phyloP scores from a whole-genome alignment of 768 basidiomycete species.

The Cystofilobasidium ferigula region DNA sequence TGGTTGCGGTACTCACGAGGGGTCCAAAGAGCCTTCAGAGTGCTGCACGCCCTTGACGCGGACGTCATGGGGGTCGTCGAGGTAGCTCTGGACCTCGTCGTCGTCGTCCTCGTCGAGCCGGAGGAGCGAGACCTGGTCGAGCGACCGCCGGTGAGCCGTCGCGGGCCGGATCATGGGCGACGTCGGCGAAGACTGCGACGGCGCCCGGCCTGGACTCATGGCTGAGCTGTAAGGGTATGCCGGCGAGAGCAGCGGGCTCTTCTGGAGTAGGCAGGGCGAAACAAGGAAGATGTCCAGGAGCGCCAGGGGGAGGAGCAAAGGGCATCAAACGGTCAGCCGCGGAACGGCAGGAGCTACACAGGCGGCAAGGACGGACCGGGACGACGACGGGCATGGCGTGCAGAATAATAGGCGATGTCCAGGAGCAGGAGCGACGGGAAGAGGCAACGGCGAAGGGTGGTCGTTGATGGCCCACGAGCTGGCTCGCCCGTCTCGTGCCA shows the following conservation, averaged over 20 bases:
- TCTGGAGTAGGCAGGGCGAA: background rate
- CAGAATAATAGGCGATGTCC: background rate
- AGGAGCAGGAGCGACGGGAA: background rate
- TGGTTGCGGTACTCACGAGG: constrained; percentile 26
- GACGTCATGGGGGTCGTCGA: constrained; percentile 14
- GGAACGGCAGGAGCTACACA: background rate
- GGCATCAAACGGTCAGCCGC: background rate
- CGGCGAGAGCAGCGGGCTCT: constrained; percentile 3
- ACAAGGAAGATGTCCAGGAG: background rate
- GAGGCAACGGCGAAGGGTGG: too few relatives aligned
- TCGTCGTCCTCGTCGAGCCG: constrained; percentile 17
- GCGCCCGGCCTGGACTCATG: constrained; percentile 3
- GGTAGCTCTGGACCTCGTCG: constrained; percentile 2
- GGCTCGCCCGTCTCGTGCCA: too few relatives aligned
- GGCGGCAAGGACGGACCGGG: background rate
- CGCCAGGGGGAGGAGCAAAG: background rate
- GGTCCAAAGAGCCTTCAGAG: constrained; percentile 33
- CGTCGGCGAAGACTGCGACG: constrained; percentile 19
- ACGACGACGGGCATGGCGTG: constrained; percentile 5
- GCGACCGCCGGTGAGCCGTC: background rate
- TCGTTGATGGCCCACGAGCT: too few relatives aligned
- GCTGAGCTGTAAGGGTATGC: background rate
- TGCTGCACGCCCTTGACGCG: constrained; percentile 32
- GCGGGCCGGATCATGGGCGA: constrained; percentile 5
- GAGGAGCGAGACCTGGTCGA: constrained; percentile 22